Conservation (phyloP, 441 rosid genomes). For the Raphanus hybrid region DNA sequence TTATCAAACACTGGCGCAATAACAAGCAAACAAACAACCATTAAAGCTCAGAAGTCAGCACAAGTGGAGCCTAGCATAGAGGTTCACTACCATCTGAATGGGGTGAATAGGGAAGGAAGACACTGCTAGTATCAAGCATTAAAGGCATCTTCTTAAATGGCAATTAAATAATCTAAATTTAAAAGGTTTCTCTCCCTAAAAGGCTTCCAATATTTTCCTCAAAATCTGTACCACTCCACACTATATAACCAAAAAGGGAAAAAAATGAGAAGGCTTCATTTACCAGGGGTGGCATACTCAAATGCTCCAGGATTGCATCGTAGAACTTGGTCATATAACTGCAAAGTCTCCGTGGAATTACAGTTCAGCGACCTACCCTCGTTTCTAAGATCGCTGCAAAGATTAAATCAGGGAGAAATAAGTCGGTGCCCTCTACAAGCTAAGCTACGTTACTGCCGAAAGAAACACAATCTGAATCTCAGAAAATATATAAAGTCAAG, state of each 20-base stretch:
- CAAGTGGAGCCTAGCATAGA: not conserved
- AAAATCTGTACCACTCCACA: constrained; percentile 15
- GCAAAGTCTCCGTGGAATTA: constrained; percentile 56
- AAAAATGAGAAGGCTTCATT: constrained; percentile 52
- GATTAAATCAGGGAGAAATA: constrained; percentile 9
- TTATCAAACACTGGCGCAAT: constrained; percentile 23
- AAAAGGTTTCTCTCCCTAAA: constrained; percentile 5
- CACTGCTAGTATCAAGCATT: constrained; percentile 30
- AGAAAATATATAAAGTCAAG: not conserved
- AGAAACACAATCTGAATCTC: not conserved
- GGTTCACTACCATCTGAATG: constrained; percentile 24
- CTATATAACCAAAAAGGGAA: not conserved
- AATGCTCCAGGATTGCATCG: constrained; percentile 76
- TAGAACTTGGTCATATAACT: constrained; percentile 73
- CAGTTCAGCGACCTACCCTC: constrained; percentile 45
- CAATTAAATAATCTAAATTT: constrained; percentile 8
- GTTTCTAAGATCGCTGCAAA: constrained; percentile 74
- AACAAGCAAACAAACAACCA: constrained; percentile 15
- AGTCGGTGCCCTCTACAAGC: not conserved
- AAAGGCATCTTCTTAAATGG: constrained; percentile 33
- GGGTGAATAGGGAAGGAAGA: constrained; percentile 29
- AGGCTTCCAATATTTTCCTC: constrained; percentile 2
- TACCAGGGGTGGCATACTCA: constrained; percentile 86
- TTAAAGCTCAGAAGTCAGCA: constrained; percentile 25
- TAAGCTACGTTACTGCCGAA: not conserved